Conservation (phyloP, 176 grass and related monocot genomes). For the Raddia distichophylla region DNA sequence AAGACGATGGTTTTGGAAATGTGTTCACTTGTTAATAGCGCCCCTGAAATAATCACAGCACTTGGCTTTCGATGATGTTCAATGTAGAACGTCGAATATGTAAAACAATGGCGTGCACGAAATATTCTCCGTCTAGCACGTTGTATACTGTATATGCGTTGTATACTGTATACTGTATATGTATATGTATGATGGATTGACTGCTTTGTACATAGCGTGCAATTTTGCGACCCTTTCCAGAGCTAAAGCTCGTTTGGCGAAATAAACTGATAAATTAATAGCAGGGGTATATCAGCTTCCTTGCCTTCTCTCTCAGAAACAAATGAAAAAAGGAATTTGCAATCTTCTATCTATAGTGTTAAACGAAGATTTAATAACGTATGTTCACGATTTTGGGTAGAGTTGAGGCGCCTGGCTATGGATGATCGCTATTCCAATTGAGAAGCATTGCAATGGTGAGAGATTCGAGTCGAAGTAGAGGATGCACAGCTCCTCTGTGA, state of each 20-base stretch:
- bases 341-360: not conserved
- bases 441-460: conserved; percentile 71
- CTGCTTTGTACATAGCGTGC: not conserved
- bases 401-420: conserved; percentile 57
- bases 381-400: conserved; percentile 46
- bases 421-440: conserved; percentile 57
- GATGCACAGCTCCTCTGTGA: conserved; percentile 55
- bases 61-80: too few relatives aligned
- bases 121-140: not conserved
- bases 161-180: too few relatives aligned
- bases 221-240: not conserved
- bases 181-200: too few relatives aligned
- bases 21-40: too few relatives aligned
- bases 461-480: conserved; percentile 60
- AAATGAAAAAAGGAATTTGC: not conserved
- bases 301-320: not conserved
- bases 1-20: too few relatives aligned
- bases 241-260: not conserved
- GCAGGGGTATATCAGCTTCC: not conserved
- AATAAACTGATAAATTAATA: not conserved
- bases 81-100: too few relatives aligned
- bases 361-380: not conserved
- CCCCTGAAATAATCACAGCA: too few relatives aligned
- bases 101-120: not conserved
- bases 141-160: not conserved